These are phyloP conservation scores for Pichia paraexigua DNA, from an alignment of 805 yeast genomes.

Conservation along the genomic window DNA sequence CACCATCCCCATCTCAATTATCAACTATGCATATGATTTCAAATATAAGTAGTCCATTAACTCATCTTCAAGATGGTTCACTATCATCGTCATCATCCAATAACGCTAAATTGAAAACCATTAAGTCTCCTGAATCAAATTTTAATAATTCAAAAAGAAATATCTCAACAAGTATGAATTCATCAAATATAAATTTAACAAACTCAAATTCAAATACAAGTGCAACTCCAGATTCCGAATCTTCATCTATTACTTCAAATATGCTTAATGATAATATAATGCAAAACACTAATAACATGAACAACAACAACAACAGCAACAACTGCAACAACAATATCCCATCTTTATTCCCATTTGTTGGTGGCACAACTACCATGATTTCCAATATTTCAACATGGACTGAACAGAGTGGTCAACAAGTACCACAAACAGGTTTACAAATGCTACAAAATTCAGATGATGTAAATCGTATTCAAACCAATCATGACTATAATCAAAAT, in stretches of 20 bases:
- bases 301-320: no score
- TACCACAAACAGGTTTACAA: slow-evolving; percentile 30
- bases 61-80: background rate
- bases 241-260: background rate
- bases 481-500: background rate
- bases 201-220: background rate
- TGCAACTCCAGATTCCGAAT: background rate
- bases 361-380: slow-evolving; percentile 52
- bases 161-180: background rate
- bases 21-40: background rate
- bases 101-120: background rate
- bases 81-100: background rate
- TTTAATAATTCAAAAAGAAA: background rate
- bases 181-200: background rate
- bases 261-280: background rate
- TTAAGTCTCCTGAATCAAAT: background rate
- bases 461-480: background rate
- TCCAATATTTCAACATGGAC: slow-evolving; percentile 57
- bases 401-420: slow-evolving; percentile 36
- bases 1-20: background rate
- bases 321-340: slow-evolving; percentile 5
- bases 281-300: no score
- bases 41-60: background rate
- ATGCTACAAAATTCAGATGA: slow-evolving; percentile 16
- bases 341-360: slow-evolving; percentile 29